Percentiles rank a stretch among this genome's conserved stretches.
phyloP scores from a whole-genome alignment of 768 basidiomycete genomes.

The Gymnopilus junonius region DNA sequence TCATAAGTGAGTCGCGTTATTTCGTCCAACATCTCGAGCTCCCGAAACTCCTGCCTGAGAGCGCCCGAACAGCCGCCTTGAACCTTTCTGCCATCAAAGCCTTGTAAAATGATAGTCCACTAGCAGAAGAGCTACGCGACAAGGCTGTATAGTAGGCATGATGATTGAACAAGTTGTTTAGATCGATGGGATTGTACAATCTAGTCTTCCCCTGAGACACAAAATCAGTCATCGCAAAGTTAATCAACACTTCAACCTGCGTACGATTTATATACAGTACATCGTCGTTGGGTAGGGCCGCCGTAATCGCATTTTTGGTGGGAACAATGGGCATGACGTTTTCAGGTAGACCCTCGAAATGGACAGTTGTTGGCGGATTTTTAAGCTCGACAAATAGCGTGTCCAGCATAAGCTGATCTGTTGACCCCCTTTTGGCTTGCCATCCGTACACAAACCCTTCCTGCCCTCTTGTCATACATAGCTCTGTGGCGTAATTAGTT shows the following conservation, averaged over 20 bases:
- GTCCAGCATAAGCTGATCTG: constrained; percentile 23
- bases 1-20: constrained; percentile 29
- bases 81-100: constrained; percentile 25
- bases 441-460: constrained; percentile 33
- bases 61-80: constrained; percentile 24
- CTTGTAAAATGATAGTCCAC: constrained; percentile 35
- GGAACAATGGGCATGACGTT: constrained; percentile 33
- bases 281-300: constrained; percentile 16
- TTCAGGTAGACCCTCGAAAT: constrained; percentile 25
- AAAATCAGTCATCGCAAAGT: constrained; percentile 41
- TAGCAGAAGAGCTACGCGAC: constrained; percentile 30
- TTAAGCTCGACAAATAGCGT: constrained; percentile 32
- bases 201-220: constrained; percentile 36
- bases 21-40: constrained; percentile 39
- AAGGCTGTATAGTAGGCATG: constrained; percentile 34
- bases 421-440: constrained; percentile 15
- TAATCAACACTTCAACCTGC: constrained; percentile 29
- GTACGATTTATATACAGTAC: constrained; percentile 17
- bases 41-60: constrained; percentile 35
- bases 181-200: constrained; percentile 31
- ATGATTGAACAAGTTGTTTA: constrained; percentile 22
- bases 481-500: constrained; percentile 35
- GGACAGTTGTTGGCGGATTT: constrained; percentile 25
- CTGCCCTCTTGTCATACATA: constrained; percentile 40
- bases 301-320: neutral